phyloP scores from a whole-genome alignment of 2,329 filamentous ascomycete genomes.

The Bimuria novae-zelandiae region DNA sequence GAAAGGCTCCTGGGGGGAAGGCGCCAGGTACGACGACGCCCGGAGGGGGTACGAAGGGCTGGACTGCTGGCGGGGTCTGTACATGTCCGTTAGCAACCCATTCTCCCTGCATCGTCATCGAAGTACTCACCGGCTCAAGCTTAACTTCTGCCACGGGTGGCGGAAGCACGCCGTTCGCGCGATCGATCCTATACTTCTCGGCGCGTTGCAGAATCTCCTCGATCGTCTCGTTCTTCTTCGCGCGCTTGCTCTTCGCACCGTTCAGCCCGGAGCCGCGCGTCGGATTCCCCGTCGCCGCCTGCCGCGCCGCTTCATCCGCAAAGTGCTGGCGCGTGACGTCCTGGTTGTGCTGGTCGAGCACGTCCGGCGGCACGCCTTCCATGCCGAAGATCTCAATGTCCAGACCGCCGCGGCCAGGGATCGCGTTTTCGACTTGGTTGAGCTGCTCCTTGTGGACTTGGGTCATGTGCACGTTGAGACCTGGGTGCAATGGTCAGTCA shows the following conservation, averaged over 20 bases:
- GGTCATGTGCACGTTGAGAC: conserved; percentile 94
- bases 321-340: conserved; percentile 85
- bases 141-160: conserved; percentile 52
- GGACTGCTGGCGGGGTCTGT: conserved; percentile 29
- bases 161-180: conserved; percentile 48
- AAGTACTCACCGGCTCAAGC: conserved; percentile 49
- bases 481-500: conserved; percentile 50
- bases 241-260: conserved; percentile 58
- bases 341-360: conserved; percentile 81
- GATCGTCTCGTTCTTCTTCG: conserved; percentile 70
- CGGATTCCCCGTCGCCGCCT: conserved; percentile 82
- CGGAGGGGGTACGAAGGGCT: conserved; percentile 21
- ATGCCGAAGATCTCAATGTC: conserved; percentile 98
- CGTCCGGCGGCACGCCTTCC: conserved; percentile 91
- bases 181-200: conserved; percentile 54
- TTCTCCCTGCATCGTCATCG: neutral
- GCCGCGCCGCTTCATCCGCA: conserved; percentile 80
- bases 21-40: conserved; percentile 25
- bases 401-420: conserved; percentile 81
- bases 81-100: conserved; percentile 12
- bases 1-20: conserved; percentile 33
- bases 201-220: conserved; percentile 81
- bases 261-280: conserved; percentile 55
- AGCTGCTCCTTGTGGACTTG: conserved; percentile 97
- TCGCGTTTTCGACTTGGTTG: conserved; percentile 85